Evolutionary conservation across 768 basidiomycete species (phyloP), one percentile per base, ranked within the genome.

Genomic region (Psilocybe cubensis): DNA sequence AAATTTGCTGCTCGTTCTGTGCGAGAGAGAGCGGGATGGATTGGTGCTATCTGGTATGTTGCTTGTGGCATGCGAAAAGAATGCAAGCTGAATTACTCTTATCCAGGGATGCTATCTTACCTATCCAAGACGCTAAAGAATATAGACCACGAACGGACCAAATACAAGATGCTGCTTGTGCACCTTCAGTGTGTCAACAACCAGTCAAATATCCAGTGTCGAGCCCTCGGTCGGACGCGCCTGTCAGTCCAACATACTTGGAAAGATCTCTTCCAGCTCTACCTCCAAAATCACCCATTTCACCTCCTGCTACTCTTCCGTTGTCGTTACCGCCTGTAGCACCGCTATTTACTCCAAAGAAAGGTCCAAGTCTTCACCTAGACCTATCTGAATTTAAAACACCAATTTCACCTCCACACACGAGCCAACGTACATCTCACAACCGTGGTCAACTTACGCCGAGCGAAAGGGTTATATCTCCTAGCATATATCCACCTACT

Each of bases 21-120:
- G 24, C 77, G 80, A 57, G 87, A 88, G 54, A 76, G 90, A 49
- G 88, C 88, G 3, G 79, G 79, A 8, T 92, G 90, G 90, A 80
- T 92, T 48, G 87, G 86, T 63, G 82, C 85, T 3, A 83, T 91
- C 45, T 92, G 90, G 90, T 89, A 68, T 65, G 77, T 67, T 52
- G 29, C 52, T 9, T 20, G 33, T 28, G 44, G n/a, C 38, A 54
- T 41, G 20, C 42, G 40, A 49, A 33, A 35, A 7, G 29, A 35
- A 27, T 52, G 20, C 27, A 40, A 21, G 25, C 47, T n/a, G 24
- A 48, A 57, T 8, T 47, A 40, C 40, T 60, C 20, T 46, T 5
- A 28, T 21, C 27, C 62, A 88, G 88, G 88, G 86, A 90, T 66
- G 74, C 76, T 4, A 74, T 89, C 23, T 72, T 90, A 28, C 73